These are phyloP conservation scores for Penicillium bialowiezense DNA, from an alignment of 495 filamentous ascomycete genomes.

Conservation along the genomic window DNA sequence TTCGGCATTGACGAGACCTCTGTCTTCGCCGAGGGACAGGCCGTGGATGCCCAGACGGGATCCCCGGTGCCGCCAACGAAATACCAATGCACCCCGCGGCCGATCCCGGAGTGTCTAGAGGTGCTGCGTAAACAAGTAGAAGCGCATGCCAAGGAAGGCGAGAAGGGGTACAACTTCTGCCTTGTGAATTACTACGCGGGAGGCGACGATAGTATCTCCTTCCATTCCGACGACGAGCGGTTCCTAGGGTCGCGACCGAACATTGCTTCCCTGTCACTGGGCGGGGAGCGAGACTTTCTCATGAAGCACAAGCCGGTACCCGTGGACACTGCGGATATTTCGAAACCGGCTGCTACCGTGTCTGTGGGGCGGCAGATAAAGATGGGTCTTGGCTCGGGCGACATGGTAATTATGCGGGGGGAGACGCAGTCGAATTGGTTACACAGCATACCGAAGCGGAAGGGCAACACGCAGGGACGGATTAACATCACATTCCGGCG, in stretches of 20 bases:
- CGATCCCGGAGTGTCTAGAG: conserved; percentile 65
- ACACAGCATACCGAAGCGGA: conserved; percentile 71
- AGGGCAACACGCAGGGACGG: conserved; percentile 55
- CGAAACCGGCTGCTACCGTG: not conserved
- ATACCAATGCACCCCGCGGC: conserved; percentile 59
- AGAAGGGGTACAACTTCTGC: conserved; percentile 62
- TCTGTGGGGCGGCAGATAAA: conserved; percentile 46
- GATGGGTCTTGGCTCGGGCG: conserved; percentile 58
- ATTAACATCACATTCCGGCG: conserved; percentile 76
- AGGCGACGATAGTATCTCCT: conserved; percentile 68
- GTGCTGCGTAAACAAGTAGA: conserved; percentile 54
- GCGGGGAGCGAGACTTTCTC: conserved; percentile 62
- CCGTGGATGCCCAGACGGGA: conserved; percentile 25
- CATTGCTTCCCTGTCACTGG: conserved; percentile 71
- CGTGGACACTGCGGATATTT: not conserved
- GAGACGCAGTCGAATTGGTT: conserved; percentile 68
- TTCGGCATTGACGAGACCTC: conserved; percentile 67
- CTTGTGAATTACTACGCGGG: conserved; percentile 75
- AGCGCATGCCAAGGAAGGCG: conserved; percentile 35
- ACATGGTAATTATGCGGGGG: conserved; percentile 72
- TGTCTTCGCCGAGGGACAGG: conserved; percentile 25
- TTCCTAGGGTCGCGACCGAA: conserved; percentile 64
- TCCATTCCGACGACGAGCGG: conserved; percentile 72
- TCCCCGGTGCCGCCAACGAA: conserved; percentile 37
- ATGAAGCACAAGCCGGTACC: conserved; percentile 63